These are phyloP conservation scores for Phaseolus coccineus DNA, from an alignment of 331 rosid species.

Conservation along the genomic window DNA sequence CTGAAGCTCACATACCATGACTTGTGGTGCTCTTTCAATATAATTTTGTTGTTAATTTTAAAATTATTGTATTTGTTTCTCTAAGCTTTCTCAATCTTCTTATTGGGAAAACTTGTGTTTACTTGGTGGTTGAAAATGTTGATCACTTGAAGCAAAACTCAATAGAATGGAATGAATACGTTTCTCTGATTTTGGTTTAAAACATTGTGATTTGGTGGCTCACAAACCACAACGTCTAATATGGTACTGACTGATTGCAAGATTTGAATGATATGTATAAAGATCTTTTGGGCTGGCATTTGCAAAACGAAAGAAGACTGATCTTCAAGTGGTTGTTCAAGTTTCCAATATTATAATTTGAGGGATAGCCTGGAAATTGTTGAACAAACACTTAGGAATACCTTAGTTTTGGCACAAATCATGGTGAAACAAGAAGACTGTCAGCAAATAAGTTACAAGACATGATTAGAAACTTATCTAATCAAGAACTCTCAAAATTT, in stretches of 20 bases:
- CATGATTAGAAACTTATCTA: neutral
- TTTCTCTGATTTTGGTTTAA: neutral
- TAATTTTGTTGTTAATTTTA: constrained; percentile 15
- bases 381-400: neutral
- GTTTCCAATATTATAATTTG: neutral
- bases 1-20: neutral
- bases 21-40: neutral
- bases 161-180: neutral
- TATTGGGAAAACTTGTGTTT: constrained; percentile 4
- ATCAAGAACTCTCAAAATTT: neutral
- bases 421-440: neutral
- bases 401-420: neutral
- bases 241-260: constrained; percentile 1
- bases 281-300: neutral
- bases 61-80: neutral
- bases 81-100: constrained; percentile 23
- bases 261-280: neutral
- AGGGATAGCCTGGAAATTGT: neutral
- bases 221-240: neutral
- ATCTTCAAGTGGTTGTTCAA: constrained; percentile 1
- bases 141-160: neutral
- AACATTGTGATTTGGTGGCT: constrained; percentile 4
- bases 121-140: constrained; percentile 5
- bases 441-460: neutral
- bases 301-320: constrained; percentile 1